Evolutionary conservation across 345 rosid species (phyloP).

Genomic region (Citrus sinensis): DVS_A1.0 CM039163.1:42328501-42329000

Average conservation of each 20-base stretch:
- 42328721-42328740: background rate
- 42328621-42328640: background rate
- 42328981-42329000: constrained; percentile 83
- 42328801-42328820: constrained; percentile 54
- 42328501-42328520: constrained; percentile 93
- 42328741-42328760: background rate
- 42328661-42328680: background rate
- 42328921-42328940: background rate
- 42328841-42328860: constrained; percentile 97
- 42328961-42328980: constrained; percentile 40
- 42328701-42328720: background rate
- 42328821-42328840: constrained; percentile 79
- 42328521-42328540: constrained; percentile 84
- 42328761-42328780: background rate
- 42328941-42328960: background rate
- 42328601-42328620: background rate
- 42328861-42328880: constrained; percentile 88
- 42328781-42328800: too few species aligned
- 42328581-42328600: background rate
- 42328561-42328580: constrained; percentile 14
- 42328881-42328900: constrained; percentile 49
- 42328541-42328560: constrained; percentile 79
- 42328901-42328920: constrained; percentile 16
- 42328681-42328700: background rate
- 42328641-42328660: background rate